Evolutionary conservation across 176 grass and related monocot species (phyloP).

Genomic region (Olyra latifolia): DNA sequence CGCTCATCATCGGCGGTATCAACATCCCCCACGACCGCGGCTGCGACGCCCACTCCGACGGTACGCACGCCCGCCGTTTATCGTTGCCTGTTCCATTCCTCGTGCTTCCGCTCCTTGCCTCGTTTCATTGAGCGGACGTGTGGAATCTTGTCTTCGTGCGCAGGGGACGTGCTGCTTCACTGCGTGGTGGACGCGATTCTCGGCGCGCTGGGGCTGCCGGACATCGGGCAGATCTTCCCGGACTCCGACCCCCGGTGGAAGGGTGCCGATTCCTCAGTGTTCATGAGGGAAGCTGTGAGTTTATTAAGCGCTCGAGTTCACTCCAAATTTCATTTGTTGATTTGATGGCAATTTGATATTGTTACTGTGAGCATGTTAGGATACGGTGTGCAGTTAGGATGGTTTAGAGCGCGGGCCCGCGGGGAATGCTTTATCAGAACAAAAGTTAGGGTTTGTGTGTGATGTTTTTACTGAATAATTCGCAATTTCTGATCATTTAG

Average conservation of each 20-base stretch:
- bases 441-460: not conserved
- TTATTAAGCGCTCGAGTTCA: not conserved
- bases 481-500: not conserved
- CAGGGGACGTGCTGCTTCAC: conserved; percentile 98
- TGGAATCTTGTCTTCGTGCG: not conserved
- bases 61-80: conserved; percentile 28
- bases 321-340: not conserved
- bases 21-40: conserved; percentile 93
- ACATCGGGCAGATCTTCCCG: conserved; percentile 98
- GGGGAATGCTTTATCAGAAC: not conserved
- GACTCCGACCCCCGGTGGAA: conserved; percentile 92
- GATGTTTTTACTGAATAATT: conserved; percentile 11
- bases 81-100: not conserved
- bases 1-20: conserved; percentile 96
- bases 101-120: not conserved
- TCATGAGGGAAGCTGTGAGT: conserved; percentile 92
- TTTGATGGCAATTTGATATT: not conserved
- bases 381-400: not conserved
- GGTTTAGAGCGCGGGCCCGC: not conserved
- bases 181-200: conserved; percentile 98
- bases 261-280: conserved; percentile 79
- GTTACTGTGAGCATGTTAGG: not conserved
- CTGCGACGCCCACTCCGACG: conserved; percentile 94
- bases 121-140: not conserved
- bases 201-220: conserved; percentile 90